Base-by-base conservation (phyloP, 2,329 filamentous ascomycete species). In the Sarocladium strictum region DNA sequence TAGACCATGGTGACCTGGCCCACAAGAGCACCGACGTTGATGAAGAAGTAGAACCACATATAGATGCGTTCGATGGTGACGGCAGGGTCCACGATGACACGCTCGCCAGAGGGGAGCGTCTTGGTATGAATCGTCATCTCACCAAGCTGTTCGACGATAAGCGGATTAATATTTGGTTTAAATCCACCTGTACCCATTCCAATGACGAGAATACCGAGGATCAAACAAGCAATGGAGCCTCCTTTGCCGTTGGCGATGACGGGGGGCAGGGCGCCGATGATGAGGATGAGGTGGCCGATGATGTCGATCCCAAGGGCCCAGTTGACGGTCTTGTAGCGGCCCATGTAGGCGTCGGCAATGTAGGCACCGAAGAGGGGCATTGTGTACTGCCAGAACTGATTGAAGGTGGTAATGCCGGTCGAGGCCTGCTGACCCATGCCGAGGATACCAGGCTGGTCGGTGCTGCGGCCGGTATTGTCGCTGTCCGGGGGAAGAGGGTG, bases 21-120 rank as follows among this genome's bases (percentile, higher is more conserved):
- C 35, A 77, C 59, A 43, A 87, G 74, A 5, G 85, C 83, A 40
- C 88, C 87, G 23, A 87, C 68, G 63, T 90, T 90, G 72, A 89
- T 87, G 67, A 85, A 79, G 55, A 87, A 74, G 69, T 89, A 90
- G 67, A 88, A 89, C 67, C 82, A 86, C 61, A 83, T 77, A 65
- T 84, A 89, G 53, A 89, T 82, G 23, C 83, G 75, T 27, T 78
- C 76, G 15, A 81, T 72, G 0, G 85, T 87, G 32, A 83, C 75
- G 47, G 78, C 78, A 0, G 84, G 84, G 59, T 87, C 85, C 14
- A 86, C 76, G 53, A 88, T 81, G 38, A 86, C 83, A 11, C 79
- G 78, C 65, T 86, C 80, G 23, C 85, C 84, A 1, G 71, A 76
- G 27, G 65, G 64, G 19, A 79, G 68, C 2, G 75, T 80, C 57